Evolutionary conservation across 768 basidiomycete genomes (phyloP), one percentile per base, ranked within the genome.

Genomic region (Phylloporus rhodoxanthus): DNA sequence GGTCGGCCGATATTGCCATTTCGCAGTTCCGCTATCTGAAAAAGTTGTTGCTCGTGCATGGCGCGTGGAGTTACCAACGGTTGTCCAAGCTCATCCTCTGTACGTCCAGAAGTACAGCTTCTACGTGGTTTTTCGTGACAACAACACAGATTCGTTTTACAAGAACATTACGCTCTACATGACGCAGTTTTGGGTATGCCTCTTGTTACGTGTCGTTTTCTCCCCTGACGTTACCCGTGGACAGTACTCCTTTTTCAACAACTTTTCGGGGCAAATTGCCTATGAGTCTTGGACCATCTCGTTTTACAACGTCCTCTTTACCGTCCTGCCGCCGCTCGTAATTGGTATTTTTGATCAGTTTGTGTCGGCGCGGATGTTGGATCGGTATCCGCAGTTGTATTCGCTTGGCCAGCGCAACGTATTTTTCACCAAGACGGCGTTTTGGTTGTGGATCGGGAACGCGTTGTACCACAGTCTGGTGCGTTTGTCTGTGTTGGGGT

Each of bases 231-330:
- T 4, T 38, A 3, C 37, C 15, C 20, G 38, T 39, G 11, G 43
- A n/a, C 43, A 97, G 95, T 99, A 82, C 69, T 96, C 96, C 9
- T 95, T 97, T 76, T 91, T 94, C 80, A 99, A 98, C 76, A 96
- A 95, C 61, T 98, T 96, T 73, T 99, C 96, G 1, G 96, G 96
- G 17, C 96, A 98, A 67, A 94, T 98, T 54, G 89, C 92, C 44
- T 94, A 93, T 65, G 96, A 99, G 71, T 96, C 94, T 19, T 99
- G 96, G 96, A 95, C 96, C 8, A 79, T 98, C 61, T 93, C 96
- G 0, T 77, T 94, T 61, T 98, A 96, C 75, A 96, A 96, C 64
- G 91, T 98, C 59, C 68, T 96, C 43, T 98, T 98, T 74, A 95
- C 95, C 34, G 80, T 99, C 30, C 77, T 99, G 1, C 95, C 96